phyloP scores from a whole-genome alignment of 208 protist species.

The Trypanosoma scelopori region DNA sequence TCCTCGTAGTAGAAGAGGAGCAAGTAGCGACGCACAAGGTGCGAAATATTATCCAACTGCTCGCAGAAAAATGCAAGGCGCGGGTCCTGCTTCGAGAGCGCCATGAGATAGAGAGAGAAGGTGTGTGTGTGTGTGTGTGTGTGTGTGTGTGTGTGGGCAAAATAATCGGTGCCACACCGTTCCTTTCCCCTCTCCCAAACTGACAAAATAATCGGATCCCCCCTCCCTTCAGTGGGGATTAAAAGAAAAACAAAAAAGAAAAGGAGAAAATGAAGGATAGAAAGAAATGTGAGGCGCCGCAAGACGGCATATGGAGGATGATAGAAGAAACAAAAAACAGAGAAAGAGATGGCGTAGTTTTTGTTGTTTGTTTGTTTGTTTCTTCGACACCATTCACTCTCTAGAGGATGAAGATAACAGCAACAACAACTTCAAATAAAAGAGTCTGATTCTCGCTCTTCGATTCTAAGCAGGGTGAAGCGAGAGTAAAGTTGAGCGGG shows the following conservation, averaged over 20 bases:
- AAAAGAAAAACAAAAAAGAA: too few species aligned
- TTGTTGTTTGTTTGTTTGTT: too few species aligned
- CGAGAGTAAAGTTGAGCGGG: background rate
- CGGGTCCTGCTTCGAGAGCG: slow-evolving; percentile 65
- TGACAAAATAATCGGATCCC: too few species aligned
- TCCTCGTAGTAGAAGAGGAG: slow-evolving; percentile 79
- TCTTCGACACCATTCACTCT: background rate
- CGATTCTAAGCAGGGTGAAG: background rate
- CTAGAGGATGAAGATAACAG: background rate
- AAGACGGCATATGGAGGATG: too few species aligned
- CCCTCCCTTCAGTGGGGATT: too few species aligned
- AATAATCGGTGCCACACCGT: background rate
- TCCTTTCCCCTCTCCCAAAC: too few species aligned
- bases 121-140: background rate
- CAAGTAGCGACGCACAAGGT: slow-evolving; percentile 50
- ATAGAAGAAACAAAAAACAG: too few species aligned
- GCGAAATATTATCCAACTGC: slow-evolving; percentile 62
- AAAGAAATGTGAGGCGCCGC: too few species aligned
- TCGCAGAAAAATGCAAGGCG: slow-evolving; percentile 80
- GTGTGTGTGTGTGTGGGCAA: too few species aligned
- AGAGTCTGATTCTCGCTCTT: background rate
- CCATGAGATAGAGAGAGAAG: slow-evolving; percentile 37
- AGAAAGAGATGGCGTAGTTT: too few species aligned
- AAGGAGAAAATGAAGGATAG: too few species aligned
- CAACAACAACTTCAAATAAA: background rate